These are phyloP conservation scores for Wickerhamomyces alni DNA, from an alignment of 805 yeast genomes.

Conservation along the genomic window DNA sequence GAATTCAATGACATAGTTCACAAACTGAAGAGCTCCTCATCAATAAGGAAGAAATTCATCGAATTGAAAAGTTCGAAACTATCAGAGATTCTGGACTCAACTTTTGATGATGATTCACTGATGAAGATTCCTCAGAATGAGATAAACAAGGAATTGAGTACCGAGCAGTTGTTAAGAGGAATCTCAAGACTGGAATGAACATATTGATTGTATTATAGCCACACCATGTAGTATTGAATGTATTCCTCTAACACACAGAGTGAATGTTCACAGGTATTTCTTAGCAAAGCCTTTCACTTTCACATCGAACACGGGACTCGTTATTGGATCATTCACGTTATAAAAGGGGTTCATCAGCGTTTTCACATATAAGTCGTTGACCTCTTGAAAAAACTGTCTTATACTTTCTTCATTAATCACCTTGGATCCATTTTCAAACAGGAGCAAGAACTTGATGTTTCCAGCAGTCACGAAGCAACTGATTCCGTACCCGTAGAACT, in stretches of 20 bases:
- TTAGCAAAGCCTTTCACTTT: slow-evolving; percentile 66
- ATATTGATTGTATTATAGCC: slow-evolving; percentile 1
- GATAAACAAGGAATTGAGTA: slow-evolving; percentile 23
- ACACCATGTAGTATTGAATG: too few species aligned
- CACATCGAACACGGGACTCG: slow-evolving; percentile 68
- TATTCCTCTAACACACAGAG: background rate
- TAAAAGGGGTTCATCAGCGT: slow-evolving; percentile 85
- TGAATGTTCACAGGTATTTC: slow-evolving; percentile 51
- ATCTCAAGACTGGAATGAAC: slow-evolving; percentile 23
- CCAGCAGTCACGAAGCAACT: slow-evolving; percentile 87
- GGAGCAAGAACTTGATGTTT: slow-evolving; percentile 70
- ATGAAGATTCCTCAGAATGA: slow-evolving; percentile 12
- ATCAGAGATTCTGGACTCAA: slow-evolving; percentile 38
- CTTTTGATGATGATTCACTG: slow-evolving; percentile 36
- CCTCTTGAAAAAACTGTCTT: slow-evolving; percentile 76
- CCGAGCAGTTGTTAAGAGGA: slow-evolving; percentile 29
- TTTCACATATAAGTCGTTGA: slow-evolving; percentile 85
- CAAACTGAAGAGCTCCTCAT: slow-evolving; percentile 17
- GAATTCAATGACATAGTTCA: slow-evolving; percentile 16
- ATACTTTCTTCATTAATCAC: slow-evolving; percentile 58
- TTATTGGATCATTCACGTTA: slow-evolving; percentile 65
- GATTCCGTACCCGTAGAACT: slow-evolving; percentile 76
- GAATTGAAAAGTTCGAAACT: slow-evolving; percentile 38
- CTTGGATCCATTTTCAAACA: slow-evolving; percentile 41
- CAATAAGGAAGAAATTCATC: slow-evolving; percentile 12